phyloP scores from a whole-genome alignment of 2,329 filamentous ascomycete species.

The Rhexocercosporidium sp. region DNA sequence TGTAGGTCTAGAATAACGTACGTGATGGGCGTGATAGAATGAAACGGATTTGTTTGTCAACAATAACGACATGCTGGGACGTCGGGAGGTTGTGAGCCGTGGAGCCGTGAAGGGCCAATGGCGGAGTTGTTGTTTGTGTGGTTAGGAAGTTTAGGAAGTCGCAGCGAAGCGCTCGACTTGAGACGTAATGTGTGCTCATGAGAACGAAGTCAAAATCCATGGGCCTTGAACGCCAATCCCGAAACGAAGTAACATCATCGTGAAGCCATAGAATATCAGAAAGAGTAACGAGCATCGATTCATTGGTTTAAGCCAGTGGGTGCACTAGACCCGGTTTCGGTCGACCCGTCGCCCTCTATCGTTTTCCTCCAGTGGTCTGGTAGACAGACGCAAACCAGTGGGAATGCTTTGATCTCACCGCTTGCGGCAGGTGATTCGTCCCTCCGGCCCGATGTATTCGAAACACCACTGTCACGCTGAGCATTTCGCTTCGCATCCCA shows the following conservation, averaged over 20 bases:
- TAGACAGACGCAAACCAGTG: slow-evolving; percentile 92
- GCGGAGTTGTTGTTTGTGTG: not conserved
- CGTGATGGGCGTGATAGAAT: slow-evolving; percentile 32
- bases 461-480: slow-evolving; percentile 93
- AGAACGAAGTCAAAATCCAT: slow-evolving; percentile 10
- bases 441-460: slow-evolving; percentile 71
- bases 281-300: slow-evolving; percentile 19
- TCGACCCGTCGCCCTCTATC: slow-evolving; percentile 84
- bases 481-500: slow-evolving; percentile 79
- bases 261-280: slow-evolving; percentile 38
- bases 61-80: not conserved
- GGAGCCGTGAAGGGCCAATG: not conserved
- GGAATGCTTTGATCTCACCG: slow-evolving; percentile 97
- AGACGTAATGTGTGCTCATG: slow-evolving; percentile 13
- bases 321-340: slow-evolving; percentile 62
- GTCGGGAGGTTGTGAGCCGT: not conserved
- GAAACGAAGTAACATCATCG: slow-evolving; percentile 37
- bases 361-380: slow-evolving; percentile 97
- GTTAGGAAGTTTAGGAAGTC: not conserved
- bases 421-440: slow-evolving; percentile 68
- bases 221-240: slow-evolving; percentile 34
- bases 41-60: slow-evolving; percentile 14
- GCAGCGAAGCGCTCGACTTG: not conserved
- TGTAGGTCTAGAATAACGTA: slow-evolving; percentile 37
- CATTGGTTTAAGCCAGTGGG: slow-evolving; percentile 28